Evolutionary conservation across 73 alveolate genomes (phyloP), one percentile per base, ranked within the genome.

Genomic region (Paramecium biaurelia): DNA sequence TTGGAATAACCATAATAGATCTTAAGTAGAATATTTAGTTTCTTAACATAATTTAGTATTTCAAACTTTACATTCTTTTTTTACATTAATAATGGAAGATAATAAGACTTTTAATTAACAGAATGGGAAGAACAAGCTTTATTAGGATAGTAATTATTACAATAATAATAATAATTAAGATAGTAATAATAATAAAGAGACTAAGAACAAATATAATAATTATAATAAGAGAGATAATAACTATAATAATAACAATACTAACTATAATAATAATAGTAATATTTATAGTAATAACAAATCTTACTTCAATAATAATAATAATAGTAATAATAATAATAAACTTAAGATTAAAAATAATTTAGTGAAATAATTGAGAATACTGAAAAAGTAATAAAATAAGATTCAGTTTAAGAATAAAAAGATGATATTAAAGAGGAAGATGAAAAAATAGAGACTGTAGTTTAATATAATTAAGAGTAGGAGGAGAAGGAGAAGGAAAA

Each of bases 11-110:
- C 90, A 11, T 79, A 43, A 43, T 42, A 30, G 10, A 23, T 79
- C 2, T 21, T 79, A 0, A 72, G 86, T 18, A 79, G 76, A 45
- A 79, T 79, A 79, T 42, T 79, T 23, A 79, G 35, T 42, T 23
- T 47, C 70, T 4, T 79, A 38, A 24, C 90, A 0, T 42, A 32
- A 79, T 24, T 79, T 23, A 79, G 49, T 41, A 43, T 79, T 12
- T 79, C 90, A 18, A 79, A 79, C 30, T 23, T 79, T 24, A 42
- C 90, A n/a, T 20, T 79, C 6, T 42, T 79, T 11, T 79, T 79
- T 21, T 72, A 34, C 7, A 37, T 72, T 20, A 72, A 72, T 72
- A 72, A 26, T 72, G 58, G 86, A 3, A 38, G 56, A 35, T 8
- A 67, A 6, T 30, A 38, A 72, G 56, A 35, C n/a, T 42, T 38